These are phyloP conservation scores for Strobilomyces echinocephalus DNA, from an alignment of 768 basidiomycete species.

Conservation along the genomic window DNA sequence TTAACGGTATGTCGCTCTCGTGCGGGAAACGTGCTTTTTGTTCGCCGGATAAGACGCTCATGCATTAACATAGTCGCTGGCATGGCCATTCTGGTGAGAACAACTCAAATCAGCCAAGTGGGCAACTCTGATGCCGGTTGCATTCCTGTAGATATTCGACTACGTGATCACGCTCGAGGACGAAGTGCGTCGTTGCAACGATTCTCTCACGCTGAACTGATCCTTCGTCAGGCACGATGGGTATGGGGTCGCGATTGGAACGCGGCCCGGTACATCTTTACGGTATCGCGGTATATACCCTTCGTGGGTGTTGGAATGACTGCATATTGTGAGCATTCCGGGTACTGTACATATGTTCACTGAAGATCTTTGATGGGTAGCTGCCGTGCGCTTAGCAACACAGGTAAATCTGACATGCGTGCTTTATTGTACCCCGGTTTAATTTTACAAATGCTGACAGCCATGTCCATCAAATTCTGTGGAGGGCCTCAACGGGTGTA, in stretches of 20 bases:
- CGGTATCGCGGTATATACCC: slow-evolving; percentile 19
- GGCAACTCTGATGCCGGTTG: not conserved
- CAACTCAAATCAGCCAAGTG: not conserved
- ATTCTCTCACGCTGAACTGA: not conserved
- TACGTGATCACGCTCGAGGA: not conserved
- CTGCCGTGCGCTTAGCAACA: slow-evolving; percentile 2
- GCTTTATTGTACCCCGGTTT: not conserved
- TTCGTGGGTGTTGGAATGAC: slow-evolving; percentile 11
- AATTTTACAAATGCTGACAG: not conserved
- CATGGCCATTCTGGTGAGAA: slow-evolving; percentile 14
- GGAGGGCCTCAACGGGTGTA: slow-evolving; percentile 11
- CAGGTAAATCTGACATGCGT: not conserved
- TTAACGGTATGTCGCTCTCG: slow-evolving; percentile 6
- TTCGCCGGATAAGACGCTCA: not conserved
- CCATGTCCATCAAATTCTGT: not conserved
- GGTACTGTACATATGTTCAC: no score
- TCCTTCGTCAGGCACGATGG: slow-evolving; percentile 10
- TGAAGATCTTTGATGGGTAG: not conserved
- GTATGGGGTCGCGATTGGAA: slow-evolving; percentile 19
- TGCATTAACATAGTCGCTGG: slow-evolving; percentile 10
- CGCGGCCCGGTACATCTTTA: slow-evolving; percentile 11
- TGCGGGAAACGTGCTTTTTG: no score
- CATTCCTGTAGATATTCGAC: slow-evolving; percentile 3
- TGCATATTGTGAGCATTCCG: slow-evolving; percentile 8
- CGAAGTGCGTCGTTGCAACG: not conserved